phyloP scores from a whole-genome alignment of 352 stramenopile species.

The Globisporangium polare region DNA sequence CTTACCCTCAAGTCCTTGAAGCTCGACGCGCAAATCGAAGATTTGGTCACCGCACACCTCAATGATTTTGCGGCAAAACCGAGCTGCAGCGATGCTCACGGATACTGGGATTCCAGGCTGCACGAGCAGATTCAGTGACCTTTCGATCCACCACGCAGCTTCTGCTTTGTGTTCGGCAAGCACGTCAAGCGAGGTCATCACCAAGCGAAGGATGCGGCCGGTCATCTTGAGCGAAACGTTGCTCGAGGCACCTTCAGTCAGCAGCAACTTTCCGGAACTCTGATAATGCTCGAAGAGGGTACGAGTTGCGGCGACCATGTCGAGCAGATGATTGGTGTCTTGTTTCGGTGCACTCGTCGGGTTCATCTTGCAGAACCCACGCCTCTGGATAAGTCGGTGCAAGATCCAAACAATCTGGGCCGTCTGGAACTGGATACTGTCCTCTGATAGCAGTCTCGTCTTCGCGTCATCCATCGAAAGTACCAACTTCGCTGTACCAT shows the following conservation, averaged over 20 bases:
- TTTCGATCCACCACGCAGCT: conserved; percentile 14
- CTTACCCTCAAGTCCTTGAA: background rate
- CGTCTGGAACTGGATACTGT: conserved; percentile 5
- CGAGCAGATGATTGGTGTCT: background rate
- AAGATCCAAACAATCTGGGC: conserved; percentile 16
- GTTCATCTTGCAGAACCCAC: background rate
- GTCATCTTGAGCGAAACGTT: conserved; percentile 5
- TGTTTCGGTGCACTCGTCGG: background rate
- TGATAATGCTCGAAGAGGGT: conserved; percentile 11
- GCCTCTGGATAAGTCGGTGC: conserved; percentile 12
- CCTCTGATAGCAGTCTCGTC: background rate
- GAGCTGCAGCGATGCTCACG: conserved; percentile 8
- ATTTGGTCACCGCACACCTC: conserved; percentile 13
- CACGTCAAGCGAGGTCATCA: conserved; percentile 8
- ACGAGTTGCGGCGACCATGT: background rate
- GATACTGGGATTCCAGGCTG: background rate
- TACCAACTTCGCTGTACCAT: conserved; percentile 10
- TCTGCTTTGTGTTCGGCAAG: conserved; percentile 6
- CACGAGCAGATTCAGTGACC: conserved; percentile 8
- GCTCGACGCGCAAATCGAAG: conserved; percentile 8
- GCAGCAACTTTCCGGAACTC: background rate
- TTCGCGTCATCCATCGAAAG: conserved; percentile 1
- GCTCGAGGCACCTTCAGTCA: background rate
- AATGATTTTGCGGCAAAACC: conserved; percentile 14
- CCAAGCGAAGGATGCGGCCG: conserved; percentile 8